Base-by-base conservation (phyloP, 2,329 filamentous ascomycete species). In the Didymosphaeria variabile region DNA sequence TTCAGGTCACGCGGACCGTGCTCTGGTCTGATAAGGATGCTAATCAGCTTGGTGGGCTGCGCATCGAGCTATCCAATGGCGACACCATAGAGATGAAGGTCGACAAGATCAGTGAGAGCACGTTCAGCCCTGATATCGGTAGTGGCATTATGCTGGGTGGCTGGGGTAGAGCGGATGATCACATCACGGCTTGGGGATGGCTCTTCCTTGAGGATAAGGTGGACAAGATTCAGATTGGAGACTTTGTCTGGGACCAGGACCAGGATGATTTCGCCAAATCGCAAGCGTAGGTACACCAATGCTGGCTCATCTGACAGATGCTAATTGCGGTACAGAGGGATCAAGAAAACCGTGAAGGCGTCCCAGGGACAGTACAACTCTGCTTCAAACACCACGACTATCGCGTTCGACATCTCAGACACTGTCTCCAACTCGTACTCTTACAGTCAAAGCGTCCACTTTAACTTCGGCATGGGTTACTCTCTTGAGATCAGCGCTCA, bases 171-270 rank as follows among this genome's bases (percentile, higher is more conserved):
- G 57, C 57, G 17, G 57, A 59, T 36, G 32, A 47, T 17, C 42
- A 47, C 23, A 55, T 59, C 51, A 59, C 42, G 3, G 57, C 57
- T 19, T 59, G 57, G 57, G 57, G 57, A 32, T 59, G 42, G 32
- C 21, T 59, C 42, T 59, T 59, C 57, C 57, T 59, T 31, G 51
- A 59, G 45, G 31, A 42, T 26, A 50, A 55, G 31, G 57, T 59
- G 7, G 42, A 34, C 32, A 59, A 55, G 44, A 59, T 59, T 23
- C 21, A 34, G 12, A 42, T 59, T 32, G 44, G 44, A 32, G 57
- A 59, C 44, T 55, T 59, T 51, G 55, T 44, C 19, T 59, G 31
- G 17, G 57, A 59, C 47, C 42, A 51, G 12, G 36, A 49, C 45
- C 52, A 46, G 17, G 51, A 59, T 8, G 23, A 47, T 10, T 59